Base-by-base conservation (phyloP, 2,329 filamentous ascomycete species). In the Penicillium sp. region DNA sequence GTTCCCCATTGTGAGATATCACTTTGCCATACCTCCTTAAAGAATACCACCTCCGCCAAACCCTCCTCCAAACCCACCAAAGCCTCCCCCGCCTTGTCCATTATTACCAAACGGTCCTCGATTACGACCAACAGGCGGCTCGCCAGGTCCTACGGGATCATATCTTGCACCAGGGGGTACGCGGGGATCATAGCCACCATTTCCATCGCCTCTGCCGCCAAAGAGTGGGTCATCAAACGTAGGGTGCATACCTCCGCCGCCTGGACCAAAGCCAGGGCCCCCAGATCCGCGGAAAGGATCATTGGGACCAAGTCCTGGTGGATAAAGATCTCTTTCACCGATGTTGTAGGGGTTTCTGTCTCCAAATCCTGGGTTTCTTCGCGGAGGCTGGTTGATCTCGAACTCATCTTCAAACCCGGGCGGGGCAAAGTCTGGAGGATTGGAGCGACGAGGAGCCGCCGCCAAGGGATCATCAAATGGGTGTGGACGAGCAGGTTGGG, bases 321-420 rank as follows among this genome's bases (percentile, higher is more conserved):
- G 51, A 23, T 54, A 54, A 8, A 54, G 51, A 71, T 97, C 93
- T 65, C 92, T 83, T 41, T 92, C 85, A 1, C 93, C 93, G 47
- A 96, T 88, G 58, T 84, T 84, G 56, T 84, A 81, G 0, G 87
- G 87, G 10, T 81, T 79, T 10, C 78, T 75, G 26, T 78, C 81
- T 62, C 78, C 65, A 75, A 67, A 51, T 19, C 72, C 70, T 10
- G 68, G 66, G 39, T 71, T 70, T 41, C 80, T 78, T 9, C 85
- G 82, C 2, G 82, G 80, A 0, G 86, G 89, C 1, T 85, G 80
- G 57, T 89, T 85, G 56, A 97, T 81, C 59, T 97, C 90, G 65
- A 91, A 87, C 67, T 97, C 91, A 69, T 99, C 93, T 61, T 97
- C 94, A 61, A 97, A 97, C 18, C 84, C 90, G 0, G 94, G 94